These are phyloP conservation scores for Mycosarcoma maydis DNA, from an alignment of 1,284 basidiomycete species.

Conservation along the genomic window DNA sequence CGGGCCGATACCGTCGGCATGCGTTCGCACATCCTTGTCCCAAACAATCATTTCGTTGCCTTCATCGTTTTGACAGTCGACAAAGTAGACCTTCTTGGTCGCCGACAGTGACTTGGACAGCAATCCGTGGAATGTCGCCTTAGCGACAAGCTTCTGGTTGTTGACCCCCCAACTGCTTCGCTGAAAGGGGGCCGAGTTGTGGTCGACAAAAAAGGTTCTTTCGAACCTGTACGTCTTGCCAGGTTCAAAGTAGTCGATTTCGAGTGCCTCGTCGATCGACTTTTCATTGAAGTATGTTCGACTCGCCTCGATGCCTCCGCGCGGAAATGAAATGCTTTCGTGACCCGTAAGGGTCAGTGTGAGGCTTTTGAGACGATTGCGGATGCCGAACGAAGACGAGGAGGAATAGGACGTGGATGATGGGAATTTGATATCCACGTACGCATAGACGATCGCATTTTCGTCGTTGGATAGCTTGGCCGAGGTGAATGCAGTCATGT, in stretches of 20 bases:
- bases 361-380: conserved; percentile 27
- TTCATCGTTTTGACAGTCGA: conserved; percentile 33
- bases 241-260: conserved; percentile 20
- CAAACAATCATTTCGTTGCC: conserved; percentile 35
- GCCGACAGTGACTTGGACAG: conserved; percentile 21
- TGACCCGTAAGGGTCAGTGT: conserved; percentile 18
- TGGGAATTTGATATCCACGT: conserved; percentile 17
- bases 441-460: conserved; percentile 29
- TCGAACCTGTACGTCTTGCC: conserved; percentile 29
- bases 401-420: conserved; percentile 6
- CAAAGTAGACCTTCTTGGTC: conserved; percentile 28
- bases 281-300: conserved; percentile 17
- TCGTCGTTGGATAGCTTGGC: conserved; percentile 21
- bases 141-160: conserved; percentile 29
- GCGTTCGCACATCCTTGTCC: conserved; percentile 21
- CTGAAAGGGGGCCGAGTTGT: conserved; percentile 26
- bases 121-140: conserved; percentile 23
- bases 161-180: conserved; percentile 21
- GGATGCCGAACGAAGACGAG: conserved; percentile 7
- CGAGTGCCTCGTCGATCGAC: conserved; percentile 18
- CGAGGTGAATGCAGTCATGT: conserved; percentile 4
- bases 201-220: conserved; percentile 28
- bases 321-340: conserved; percentile 34
- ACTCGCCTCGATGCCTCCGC: conserved; percentile 18
- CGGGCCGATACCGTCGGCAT: conserved; percentile 30